A percentile compares a stretch with the other conserved stretches of the same genome.
These are phyloP conservation scores for Citeromyces hawaiiensis DNA, from an alignment of 1,139 yeast species.

Conservation along the genomic window DNA sequence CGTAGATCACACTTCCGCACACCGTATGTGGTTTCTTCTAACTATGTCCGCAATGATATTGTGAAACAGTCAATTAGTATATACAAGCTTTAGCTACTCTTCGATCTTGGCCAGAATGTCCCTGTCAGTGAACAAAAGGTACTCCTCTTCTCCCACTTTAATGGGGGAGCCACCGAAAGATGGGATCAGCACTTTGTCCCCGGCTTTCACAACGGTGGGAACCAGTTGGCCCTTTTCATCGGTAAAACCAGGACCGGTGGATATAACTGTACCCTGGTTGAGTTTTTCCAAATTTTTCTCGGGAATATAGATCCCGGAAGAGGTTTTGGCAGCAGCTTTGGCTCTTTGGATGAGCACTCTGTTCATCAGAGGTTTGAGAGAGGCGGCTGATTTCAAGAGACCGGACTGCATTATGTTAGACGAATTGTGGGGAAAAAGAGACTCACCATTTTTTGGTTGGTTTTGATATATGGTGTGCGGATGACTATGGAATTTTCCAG, in stretches of 20 bases:
- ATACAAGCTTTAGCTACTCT: constrained; percentile 13
- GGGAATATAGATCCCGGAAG: constrained; percentile 91
- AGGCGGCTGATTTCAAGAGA: constrained; percentile 50
- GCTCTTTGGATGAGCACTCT: constrained; percentile 87
- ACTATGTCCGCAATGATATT: no score
- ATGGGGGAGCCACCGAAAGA: constrained; percentile 62
- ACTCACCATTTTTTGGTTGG: not conserved
- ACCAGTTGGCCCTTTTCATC: constrained; percentile 58
- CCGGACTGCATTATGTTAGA: not conserved
- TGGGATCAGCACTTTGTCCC: constrained; percentile 88
- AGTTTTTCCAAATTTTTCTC: constrained; percentile 93
- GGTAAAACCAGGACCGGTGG: constrained; percentile 71
- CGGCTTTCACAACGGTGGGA: constrained; percentile 61
- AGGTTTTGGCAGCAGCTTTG: constrained; percentile 85
- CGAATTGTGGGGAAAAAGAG: not conserved
- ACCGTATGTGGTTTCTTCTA: no score
- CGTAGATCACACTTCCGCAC: no score
- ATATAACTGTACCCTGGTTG: constrained; percentile 68
- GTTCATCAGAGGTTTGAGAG: constrained; percentile 82
- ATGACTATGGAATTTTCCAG: not conserved
- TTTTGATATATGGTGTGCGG: not conserved
- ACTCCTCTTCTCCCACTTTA: constrained; percentile 77
- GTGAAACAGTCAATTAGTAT: not conserved
- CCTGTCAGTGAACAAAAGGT: constrained; percentile 65
- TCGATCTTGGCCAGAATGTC: constrained; percentile 84